A percentile compares a stretch with the other conserved stretches of the same genome.
Evolutionary conservation across 345 rosid genomes (phyloP).

Genomic region (Murraya koenigii): DNA sequence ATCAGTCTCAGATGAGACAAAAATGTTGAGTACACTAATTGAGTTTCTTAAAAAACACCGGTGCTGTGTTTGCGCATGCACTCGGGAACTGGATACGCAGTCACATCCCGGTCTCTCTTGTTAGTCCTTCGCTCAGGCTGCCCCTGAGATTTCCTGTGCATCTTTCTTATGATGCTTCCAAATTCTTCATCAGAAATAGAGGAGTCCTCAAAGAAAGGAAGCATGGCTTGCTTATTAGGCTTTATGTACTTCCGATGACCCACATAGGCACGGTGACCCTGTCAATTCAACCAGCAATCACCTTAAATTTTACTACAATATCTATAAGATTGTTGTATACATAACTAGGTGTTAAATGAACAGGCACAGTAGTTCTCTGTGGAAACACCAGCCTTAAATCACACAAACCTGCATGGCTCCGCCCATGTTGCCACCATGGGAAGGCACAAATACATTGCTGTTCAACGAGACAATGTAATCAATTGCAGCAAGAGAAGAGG

Average conservation of each 20-base stretch:
- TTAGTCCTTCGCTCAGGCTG: constrained; percentile 54
- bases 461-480: constrained; percentile 69
- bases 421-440: constrained; percentile 92
- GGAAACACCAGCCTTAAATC: neutral
- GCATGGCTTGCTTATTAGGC: constrained; percentile 67
- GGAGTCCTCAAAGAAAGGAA: constrained; percentile 53
- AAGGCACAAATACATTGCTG: constrained; percentile 73
- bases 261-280: constrained; percentile 73
- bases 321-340: neutral
- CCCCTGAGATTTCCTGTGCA: constrained; percentile 60
- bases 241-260: constrained; percentile 71
- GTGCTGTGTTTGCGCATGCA: constrained; percentile 59
- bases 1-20: neutral
- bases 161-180: constrained; percentile 38
- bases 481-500: constrained; percentile 67
- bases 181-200: constrained; percentile 52
- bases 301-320: neutral
- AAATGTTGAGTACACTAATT: neutral
- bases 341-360: neutral
- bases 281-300: neutral
- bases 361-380: neutral
- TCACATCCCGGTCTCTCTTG: constrained; percentile 56
- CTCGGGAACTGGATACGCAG: constrained; percentile 68
- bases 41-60: constrained; percentile 18
- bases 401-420: constrained; percentile 58